Evolutionary conservation across 805 yeast species (phyloP).

Genomic region (Wickerhamiella domercqiae): DNA sequence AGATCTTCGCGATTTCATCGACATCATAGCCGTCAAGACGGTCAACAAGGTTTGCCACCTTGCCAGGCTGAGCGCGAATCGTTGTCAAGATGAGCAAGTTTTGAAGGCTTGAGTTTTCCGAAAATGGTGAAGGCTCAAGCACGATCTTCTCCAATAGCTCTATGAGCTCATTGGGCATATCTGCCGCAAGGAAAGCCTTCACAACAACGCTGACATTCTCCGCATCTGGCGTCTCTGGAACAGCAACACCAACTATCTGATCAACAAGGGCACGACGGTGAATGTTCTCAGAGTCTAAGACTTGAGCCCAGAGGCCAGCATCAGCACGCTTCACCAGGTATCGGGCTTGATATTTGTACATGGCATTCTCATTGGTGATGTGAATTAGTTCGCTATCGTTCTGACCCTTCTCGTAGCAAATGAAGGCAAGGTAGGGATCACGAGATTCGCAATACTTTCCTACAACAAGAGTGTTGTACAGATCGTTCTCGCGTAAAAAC

Average conservation of each 20-base stretch:
- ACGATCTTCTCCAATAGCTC: conserved; percentile 92
- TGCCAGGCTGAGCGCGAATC: conserved; percentile 81
- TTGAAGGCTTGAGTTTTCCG: conserved; percentile 87
- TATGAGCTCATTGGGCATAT: conserved; percentile 80
- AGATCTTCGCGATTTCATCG: conserved; percentile 80
- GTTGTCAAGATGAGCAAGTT: conserved; percentile 88
- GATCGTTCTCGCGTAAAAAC: conserved; percentile 78
- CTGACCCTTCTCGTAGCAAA: conserved; percentile 90
- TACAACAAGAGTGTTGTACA: conserved; percentile 84
- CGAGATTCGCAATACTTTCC: conserved; percentile 98
- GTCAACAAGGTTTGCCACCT: conserved; percentile 71
- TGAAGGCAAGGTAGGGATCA: conserved; percentile 95
- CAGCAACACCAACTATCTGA: conserved; percentile 89
- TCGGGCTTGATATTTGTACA: conserved; percentile 99
- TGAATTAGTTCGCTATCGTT: conserved; percentile 79
- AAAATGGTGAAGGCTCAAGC: conserved; percentile 93
- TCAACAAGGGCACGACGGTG: conserved; percentile 88
- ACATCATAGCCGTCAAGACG: conserved; percentile 85
- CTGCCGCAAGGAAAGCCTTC: conserved; percentile 94
- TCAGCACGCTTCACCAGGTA: conserved; percentile 85
- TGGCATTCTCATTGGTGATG: conserved; percentile 90
- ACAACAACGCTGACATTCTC: conserved; percentile 85
- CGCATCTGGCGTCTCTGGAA: conserved; percentile 92
- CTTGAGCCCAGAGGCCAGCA: conserved; percentile 63
- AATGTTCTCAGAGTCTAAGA: conserved; percentile 55